Evolutionary conservation across 371 early-diverging fungal genomes (phyloP).

Genomic region (Zopfochytrium polystomum): DNA sequence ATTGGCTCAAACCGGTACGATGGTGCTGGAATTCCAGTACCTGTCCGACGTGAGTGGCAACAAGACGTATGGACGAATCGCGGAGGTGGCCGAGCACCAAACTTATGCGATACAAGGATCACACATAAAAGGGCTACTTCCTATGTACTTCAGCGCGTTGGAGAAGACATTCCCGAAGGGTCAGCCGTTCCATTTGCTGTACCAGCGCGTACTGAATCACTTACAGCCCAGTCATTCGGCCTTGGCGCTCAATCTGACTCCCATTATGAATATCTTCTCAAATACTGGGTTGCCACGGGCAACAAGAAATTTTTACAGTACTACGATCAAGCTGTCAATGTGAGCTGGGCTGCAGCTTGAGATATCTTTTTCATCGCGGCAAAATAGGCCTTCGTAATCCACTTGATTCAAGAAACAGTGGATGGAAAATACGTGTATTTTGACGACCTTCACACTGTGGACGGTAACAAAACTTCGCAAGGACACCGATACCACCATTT

Average conservation of each 20-base stretch:
- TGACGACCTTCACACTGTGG: not conserved
- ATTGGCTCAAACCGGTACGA: slow-evolving; percentile 41
- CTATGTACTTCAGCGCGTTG: not conserved
- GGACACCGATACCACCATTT: slow-evolving; percentile 60
- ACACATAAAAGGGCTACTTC: not conserved
- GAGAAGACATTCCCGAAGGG: not conserved
- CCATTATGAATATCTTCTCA: slow-evolving; percentile 65
- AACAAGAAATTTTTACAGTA: slow-evolving; percentile 51
- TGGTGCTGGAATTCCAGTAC: slow-evolving; percentile 43
- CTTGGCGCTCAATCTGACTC: slow-evolving; percentile 40
- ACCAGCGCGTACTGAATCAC: not conserved
- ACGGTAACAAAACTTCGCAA: slow-evolving; percentile 31
- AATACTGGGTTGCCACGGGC: slow-evolving; percentile 61
- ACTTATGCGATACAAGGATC: not conserved
- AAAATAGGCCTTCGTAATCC: not conserved
- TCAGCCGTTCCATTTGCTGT: not conserved
- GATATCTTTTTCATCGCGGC: no score
- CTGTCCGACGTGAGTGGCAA: slow-evolving; percentile 41
- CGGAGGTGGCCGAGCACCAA: not conserved
- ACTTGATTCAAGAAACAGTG: not conserved
- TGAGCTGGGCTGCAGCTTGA: not conserved
- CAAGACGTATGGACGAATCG: slow-evolving; percentile 33
- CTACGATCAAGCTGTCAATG: slow-evolving; percentile 54
- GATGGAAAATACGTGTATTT: slow-evolving; percentile 10
- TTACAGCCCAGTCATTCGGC: slow-evolving; percentile 3